Evolutionary conservation across 2,329 filamentous ascomycete species (phyloP).

Genomic region (Aspergillus fructus): DNA sequence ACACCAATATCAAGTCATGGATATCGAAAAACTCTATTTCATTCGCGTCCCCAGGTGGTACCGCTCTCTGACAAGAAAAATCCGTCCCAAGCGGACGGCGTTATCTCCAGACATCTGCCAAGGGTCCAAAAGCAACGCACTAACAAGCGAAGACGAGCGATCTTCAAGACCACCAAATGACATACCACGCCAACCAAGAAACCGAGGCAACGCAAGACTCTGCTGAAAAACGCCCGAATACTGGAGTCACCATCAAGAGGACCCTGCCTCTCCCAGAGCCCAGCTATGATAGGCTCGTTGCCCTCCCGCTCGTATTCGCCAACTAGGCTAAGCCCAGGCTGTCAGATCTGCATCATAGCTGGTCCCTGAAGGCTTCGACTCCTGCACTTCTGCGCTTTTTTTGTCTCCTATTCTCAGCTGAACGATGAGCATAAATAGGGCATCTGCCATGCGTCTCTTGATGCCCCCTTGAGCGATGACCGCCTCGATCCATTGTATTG

Average conservation of each 20-base stretch:
- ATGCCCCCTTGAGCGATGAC: neutral
- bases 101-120: neutral
- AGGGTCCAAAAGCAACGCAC: neutral
- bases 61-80: neutral
- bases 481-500: neutral
- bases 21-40: too few relatives aligned
- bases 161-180: neutral
- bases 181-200: neutral
- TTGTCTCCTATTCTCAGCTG: neutral
- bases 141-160: neutral
- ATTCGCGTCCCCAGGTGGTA: too few relatives aligned
- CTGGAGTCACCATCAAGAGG: neutral
- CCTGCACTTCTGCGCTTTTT: neutral
- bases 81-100: neutral
- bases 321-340: neutral
- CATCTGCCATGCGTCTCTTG: neutral
- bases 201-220: neutral
- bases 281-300: neutral
- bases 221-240: neutral
- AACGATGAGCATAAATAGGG: neutral
- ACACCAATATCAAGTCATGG: too few relatives aligned
- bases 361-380: neutral
- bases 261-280: neutral
- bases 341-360: neutral
- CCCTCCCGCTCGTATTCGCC: slow-evolving; percentile 1